Conservation (phyloP, 306 rosid species). For the Pterocarpus santalinus region DNA sequence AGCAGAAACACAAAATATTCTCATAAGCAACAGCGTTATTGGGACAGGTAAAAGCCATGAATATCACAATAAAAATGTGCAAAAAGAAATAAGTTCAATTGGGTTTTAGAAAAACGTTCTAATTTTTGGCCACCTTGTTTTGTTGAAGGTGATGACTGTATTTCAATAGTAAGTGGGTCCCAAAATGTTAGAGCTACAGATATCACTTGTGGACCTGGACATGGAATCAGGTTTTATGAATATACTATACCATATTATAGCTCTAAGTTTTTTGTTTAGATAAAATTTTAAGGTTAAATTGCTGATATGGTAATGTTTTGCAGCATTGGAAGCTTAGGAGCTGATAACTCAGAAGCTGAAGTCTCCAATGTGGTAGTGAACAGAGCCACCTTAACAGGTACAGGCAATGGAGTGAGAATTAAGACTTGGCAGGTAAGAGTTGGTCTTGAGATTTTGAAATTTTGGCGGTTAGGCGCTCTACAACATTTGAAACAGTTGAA, state of each 20-base stretch:
- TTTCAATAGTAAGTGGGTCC: constrained; percentile 88
- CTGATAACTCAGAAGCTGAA: constrained; percentile 64
- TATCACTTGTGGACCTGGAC: constrained; percentile 94
- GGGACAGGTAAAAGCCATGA: constrained; percentile 65
- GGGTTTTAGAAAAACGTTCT: background rate
- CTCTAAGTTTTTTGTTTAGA: background rate
- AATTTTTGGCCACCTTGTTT: background rate
- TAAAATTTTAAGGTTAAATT: background rate
- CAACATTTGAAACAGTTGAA: constrained; percentile 27
- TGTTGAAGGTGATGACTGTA: constrained; percentile 87
- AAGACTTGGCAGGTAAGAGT: constrained; percentile 89
- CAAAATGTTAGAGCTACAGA: constrained; percentile 59
- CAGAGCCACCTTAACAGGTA: constrained; percentile 64
- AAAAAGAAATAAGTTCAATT: background rate
- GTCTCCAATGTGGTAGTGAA: constrained; percentile 75
- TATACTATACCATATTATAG: background rate
- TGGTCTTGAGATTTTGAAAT: constrained; percentile 34
- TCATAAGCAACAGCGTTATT: constrained; percentile 59
- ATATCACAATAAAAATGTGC: background rate
- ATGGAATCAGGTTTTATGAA: constrained; percentile 81
- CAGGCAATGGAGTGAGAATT: constrained; percentile 87
- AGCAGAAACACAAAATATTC: constrained; percentile 63
- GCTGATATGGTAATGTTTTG: background rate
- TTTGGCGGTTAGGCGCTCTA: constrained; percentile 9
- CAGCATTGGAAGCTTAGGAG: constrained; percentile 95